A percentile compares a stretch with the other conserved stretches of the same genome.
phyloP scores from a whole-genome alignment of 2,329 filamentous ascomycete species.

The Lasiodiplodia citricola region DNA sequence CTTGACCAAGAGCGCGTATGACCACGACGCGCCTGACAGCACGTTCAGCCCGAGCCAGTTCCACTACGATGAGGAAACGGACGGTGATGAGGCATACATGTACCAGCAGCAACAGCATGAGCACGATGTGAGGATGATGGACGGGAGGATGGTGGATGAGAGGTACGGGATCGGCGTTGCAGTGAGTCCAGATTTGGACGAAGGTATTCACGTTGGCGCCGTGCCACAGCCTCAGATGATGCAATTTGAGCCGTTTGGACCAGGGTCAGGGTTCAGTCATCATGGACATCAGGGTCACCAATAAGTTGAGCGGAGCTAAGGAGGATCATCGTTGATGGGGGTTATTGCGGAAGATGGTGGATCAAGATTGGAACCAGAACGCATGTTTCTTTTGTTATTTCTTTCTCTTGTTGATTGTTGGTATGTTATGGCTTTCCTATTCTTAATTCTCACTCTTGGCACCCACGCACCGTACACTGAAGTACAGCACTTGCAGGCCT shows the following conservation, averaged over 20 bases:
- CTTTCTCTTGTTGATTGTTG: background rate
- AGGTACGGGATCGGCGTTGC: slow-evolving; percentile 20
- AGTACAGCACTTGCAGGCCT: slow-evolving; percentile 11
- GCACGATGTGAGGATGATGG: background rate
- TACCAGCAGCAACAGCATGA: background rate
- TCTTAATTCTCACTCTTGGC: background rate
- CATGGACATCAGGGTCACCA: background rate
- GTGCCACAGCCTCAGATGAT: background rate
- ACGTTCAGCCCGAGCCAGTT: slow-evolving; percentile 41
- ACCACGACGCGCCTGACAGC: slow-evolving; percentile 62
- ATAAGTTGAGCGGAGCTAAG: background rate
- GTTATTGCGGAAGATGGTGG: background rate
- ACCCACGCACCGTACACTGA: background rate
- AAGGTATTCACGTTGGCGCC: slow-evolving; percentile 5
- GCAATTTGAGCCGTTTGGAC: slow-evolving; percentile 22
- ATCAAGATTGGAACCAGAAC: slow-evolving; percentile 16
- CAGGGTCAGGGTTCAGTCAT: background rate
- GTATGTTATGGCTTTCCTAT: background rate
- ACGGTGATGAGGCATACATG: background rate
- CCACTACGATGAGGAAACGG: slow-evolving; percentile 12
- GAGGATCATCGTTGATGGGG: background rate
- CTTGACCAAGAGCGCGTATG: slow-evolving; percentile 61
- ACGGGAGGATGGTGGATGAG: background rate
- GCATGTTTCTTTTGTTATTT: slow-evolving; percentile 8
- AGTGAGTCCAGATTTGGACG: slow-evolving; percentile 8